Conservation (phyloP, 805 yeast species). For the Scheffersomyces ergatensis region DNA sequence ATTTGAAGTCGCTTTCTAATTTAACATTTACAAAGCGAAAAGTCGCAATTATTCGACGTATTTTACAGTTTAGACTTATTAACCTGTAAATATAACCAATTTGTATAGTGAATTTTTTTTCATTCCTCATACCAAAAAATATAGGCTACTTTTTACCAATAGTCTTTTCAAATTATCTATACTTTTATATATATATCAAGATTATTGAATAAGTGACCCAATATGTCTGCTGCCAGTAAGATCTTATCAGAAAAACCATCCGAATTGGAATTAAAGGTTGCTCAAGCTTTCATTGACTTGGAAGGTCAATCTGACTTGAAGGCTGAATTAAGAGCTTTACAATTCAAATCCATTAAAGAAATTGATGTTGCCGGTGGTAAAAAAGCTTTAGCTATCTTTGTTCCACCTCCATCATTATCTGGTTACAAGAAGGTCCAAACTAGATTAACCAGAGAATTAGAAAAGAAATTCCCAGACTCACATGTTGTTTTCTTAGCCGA, state of each 20-base stretch:
- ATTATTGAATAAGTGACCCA: slow-evolving; percentile 20
- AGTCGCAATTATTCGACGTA: too few relatives aligned
- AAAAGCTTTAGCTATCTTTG: slow-evolving; percentile 97
- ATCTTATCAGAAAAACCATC: slow-evolving; percentile 92
- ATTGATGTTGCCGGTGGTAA: slow-evolving; percentile 97
- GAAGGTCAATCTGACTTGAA: slow-evolving; percentile 95
- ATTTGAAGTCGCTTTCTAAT: too few relatives aligned
- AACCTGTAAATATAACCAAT: slow-evolving; percentile 6
- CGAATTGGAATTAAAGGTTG: slow-evolving; percentile 99
- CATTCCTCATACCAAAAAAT: slow-evolving; percentile 1
- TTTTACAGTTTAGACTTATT: slow-evolving; percentile 6
- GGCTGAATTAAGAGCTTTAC: slow-evolving; percentile 97
- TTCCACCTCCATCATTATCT: slow-evolving; percentile 91
- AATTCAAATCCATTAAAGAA: slow-evolving; percentile 98
- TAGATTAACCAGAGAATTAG: slow-evolving; percentile 98
- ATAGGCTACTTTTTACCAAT: slow-evolving; percentile 6
- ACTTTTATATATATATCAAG: background rate
- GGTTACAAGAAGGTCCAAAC: slow-evolving; percentile 97
- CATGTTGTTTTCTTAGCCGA: slow-evolving; percentile 99
- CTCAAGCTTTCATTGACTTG: slow-evolving; percentile 96
- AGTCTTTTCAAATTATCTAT: slow-evolving; percentile 1
- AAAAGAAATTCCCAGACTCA: slow-evolving; percentile 99
- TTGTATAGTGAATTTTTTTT: slow-evolving; percentile 9
- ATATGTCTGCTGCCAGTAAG: slow-evolving; percentile 96
- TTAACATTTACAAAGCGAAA: too few relatives aligned